Base-by-base conservation (phyloP, 2,329 filamentous ascomycete species). In the Raffaelea ambrosiae region DNA sequence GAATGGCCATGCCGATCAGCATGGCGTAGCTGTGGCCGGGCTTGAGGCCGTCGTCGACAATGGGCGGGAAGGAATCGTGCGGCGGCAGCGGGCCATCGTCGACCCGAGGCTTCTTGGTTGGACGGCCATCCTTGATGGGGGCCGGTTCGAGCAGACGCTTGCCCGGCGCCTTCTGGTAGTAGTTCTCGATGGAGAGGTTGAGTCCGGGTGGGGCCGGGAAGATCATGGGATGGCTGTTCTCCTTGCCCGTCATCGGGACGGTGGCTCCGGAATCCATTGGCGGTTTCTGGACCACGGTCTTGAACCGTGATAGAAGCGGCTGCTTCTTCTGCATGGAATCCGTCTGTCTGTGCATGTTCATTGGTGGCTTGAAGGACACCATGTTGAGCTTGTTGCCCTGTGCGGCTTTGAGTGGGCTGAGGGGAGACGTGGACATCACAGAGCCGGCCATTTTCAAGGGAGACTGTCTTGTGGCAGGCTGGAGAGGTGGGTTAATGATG, bases 1-100 rank as follows among this genome's bases (percentile, higher is more conserved):
- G 73, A 58, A 98, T 96, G 45, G 93, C 89, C 90, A 96, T 96
- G 61, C 88, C 93, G 55, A 97, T 97, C 57, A 98, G 76, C 57
- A 86, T 86, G 19, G 93, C 91, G 63, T 98, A 98, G 68, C 90
- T 97, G 66, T 91, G 88, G 5, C 82, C 78, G 5, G 93, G 93
- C 64, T 98, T 97, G 48, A 74, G 73, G 58, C 90, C 91, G 61
- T 96, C 88, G 61, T 97, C 93, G 49, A 84, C 72, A 29, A 96
- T 80, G 5, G 72, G 65, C 5, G 89, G 86, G 70, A 95, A 93
- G n/a, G 88, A 84, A 53, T 85, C 78, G 43, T 83, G 83, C 43
- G 83, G 73, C 4, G 88, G 86, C 4, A 90, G 67, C 48, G 59
- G 51, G 10, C 51, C 65, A 52, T 81, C 76, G 29, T 84, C 80